A percentile compares a stretch with the other conserved stretches of the same genome.
These are phyloP conservation scores for Aspergillus neoniger DNA, from an alignment of 2,329 filamentous ascomycete genomes.

Conservation along the genomic window DNA sequence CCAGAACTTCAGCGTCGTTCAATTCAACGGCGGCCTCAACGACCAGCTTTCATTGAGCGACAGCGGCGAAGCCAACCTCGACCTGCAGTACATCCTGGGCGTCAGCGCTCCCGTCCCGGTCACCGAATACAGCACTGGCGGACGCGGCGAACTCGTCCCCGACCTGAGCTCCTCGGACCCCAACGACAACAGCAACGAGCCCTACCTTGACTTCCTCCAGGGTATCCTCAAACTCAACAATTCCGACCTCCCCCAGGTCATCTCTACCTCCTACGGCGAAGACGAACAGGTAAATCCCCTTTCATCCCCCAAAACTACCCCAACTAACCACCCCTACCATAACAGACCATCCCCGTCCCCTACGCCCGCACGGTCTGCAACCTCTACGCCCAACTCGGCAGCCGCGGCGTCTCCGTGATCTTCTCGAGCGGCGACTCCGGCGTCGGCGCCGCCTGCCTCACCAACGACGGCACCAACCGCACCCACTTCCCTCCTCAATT, in stretches of 20 bases:
- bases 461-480: conserved; percentile 37
- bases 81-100: conserved; percentile 53
- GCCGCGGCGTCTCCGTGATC: conserved; percentile 52
- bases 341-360: conserved; percentile 35
- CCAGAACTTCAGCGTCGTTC: conserved; percentile 48
- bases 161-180: conserved; percentile 50
- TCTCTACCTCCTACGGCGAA: conserved; percentile 46
- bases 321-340: background rate
- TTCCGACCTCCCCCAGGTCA: conserved; percentile 37
- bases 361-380: conserved; percentile 46
- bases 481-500: conserved; percentile 47
- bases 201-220: conserved; percentile 42
- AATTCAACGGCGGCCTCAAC: conserved; percentile 46
- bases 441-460: conserved; percentile 40
- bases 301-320: background rate
- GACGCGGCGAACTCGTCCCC: conserved; percentile 49
- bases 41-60: conserved; percentile 39
- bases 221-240: conserved; percentile 34
- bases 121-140: conserved; percentile 51
- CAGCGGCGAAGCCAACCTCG: conserved; percentile 53
- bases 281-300: conserved; percentile 35
- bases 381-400: conserved; percentile 52
- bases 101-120: conserved; percentile 47
- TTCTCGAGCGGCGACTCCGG: conserved; percentile 54
- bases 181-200: conserved; percentile 50